Percentiles rank a stretch among this genome's conserved stretches.
Conservation (phyloP, 768 basidiomycete genomes). For the Lactarius trivialis region DNA sequence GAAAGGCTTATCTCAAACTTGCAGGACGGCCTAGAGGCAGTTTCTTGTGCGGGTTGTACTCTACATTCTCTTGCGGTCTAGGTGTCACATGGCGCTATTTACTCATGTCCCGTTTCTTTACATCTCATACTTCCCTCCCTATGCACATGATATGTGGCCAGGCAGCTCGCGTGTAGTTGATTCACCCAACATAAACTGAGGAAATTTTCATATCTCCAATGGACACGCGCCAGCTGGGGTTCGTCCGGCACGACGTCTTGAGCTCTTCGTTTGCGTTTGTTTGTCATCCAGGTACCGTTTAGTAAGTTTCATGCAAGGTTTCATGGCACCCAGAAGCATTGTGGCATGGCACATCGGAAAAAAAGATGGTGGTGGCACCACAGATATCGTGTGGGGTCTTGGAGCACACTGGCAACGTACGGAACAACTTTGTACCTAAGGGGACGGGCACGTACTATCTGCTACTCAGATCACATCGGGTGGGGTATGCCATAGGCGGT, state of each 20-base stretch:
- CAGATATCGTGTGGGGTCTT: too few relatives aligned
- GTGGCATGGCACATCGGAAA: too few relatives aligned
- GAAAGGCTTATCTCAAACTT: not conserved
- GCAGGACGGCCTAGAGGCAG: conserved; percentile 18
- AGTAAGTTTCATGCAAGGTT: too few relatives aligned
- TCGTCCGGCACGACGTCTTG: not conserved
- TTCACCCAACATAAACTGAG: not conserved
- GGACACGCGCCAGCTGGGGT: not conserved
- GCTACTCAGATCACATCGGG: not conserved
- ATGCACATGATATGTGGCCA: conserved; percentile 14
- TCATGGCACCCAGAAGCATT: too few relatives aligned
- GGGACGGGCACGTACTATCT: too few relatives aligned
- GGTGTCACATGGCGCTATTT: conserved; percentile 15
- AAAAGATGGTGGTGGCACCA: too few relatives aligned
- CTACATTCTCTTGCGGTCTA: conserved; percentile 13
- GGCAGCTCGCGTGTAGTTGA: not conserved
- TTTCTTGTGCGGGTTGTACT: conserved; percentile 9
- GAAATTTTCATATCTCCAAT: not conserved
- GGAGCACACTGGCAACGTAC: too few relatives aligned
- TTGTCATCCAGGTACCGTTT: too few relatives aligned
- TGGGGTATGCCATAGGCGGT: not conserved
- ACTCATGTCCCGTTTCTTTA: conserved; percentile 15
- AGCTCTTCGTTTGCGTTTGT: too few relatives aligned
- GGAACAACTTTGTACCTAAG: too few relatives aligned
- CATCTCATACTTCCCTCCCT: conserved; percentile 11